These are phyloP conservation scores for Pseudogymnoascus sp. DNA, from an alignment of 2,329 filamentous ascomycete species.

Conservation along the genomic window DNA sequence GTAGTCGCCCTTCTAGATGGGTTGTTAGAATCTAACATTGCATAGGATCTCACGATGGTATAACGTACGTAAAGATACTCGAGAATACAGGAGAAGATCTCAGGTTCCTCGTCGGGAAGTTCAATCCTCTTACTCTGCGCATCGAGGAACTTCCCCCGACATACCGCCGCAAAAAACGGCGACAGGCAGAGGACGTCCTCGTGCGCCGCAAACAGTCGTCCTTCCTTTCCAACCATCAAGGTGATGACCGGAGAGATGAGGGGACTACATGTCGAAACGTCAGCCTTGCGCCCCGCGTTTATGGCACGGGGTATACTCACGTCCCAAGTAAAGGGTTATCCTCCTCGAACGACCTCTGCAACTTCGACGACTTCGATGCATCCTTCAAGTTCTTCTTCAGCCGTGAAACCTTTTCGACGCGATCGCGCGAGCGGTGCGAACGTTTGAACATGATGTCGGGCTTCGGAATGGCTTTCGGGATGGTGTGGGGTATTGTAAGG, in stretches of 20 bases:
- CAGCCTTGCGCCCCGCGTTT: conserved; percentile 15
- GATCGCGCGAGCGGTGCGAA: conserved; percentile 76
- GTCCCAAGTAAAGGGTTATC: conserved; percentile 41
- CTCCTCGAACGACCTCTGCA: conserved; percentile 71
- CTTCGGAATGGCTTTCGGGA: conserved; percentile 16
- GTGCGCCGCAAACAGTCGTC: conserved; percentile 88
- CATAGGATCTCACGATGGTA: not conserved
- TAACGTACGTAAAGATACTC: conserved; percentile 71
- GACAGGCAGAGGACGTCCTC: conserved; percentile 84
- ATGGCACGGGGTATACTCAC: conserved; percentile 29
- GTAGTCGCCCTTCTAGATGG: conserved; percentile 71
- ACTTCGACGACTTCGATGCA: conserved; percentile 71
- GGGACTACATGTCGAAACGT: conserved; percentile 16
- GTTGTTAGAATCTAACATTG: not conserved
- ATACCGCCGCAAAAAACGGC: conserved; percentile 70
- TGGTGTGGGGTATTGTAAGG: conserved; percentile 21
- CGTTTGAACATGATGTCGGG: conserved; percentile 73
- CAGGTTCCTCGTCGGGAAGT: conserved; percentile 71
- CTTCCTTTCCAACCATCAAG: conserved; percentile 73
- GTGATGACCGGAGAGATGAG: conserved; percentile 70
- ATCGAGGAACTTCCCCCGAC: conserved; percentile 67
- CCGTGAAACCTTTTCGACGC: conserved; percentile 82
- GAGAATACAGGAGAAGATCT: conserved; percentile 87
- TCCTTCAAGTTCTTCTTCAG: conserved; percentile 73
- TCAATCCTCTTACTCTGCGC: conserved; percentile 70